Evolutionary conservation across 208 protist genomes (phyloP).

Genomic region (Wallacemonas sp.): DNA sequence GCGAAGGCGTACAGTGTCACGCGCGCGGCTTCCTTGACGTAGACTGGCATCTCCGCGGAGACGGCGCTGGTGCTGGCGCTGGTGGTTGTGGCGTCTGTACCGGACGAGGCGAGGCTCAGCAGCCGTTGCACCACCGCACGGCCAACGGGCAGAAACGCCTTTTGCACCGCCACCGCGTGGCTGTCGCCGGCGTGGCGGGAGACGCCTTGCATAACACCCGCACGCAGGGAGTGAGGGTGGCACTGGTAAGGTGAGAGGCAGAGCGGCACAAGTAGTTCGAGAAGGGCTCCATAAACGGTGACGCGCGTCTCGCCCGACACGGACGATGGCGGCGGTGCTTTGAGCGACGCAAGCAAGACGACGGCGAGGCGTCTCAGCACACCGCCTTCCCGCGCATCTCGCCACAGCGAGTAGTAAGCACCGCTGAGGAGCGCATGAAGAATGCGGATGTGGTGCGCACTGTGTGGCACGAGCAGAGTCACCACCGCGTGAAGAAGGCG

Average conservation of each 20-base stretch:
- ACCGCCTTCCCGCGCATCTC: constrained; percentile 29
- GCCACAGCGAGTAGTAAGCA: constrained; percentile 46
- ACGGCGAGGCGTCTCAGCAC: constrained; percentile 22
- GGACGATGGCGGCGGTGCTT: background rate
- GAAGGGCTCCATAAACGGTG: constrained; percentile 27
- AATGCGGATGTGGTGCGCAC: constrained; percentile 45
- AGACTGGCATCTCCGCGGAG: background rate
- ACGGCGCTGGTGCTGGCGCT: background rate
- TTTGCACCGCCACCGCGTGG: constrained; percentile 22
- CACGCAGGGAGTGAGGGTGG: background rate
- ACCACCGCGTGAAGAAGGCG: constrained; percentile 55
- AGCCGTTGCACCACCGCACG: constrained; percentile 24
- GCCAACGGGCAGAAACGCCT: constrained; percentile 33
- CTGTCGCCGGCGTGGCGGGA: constrained; percentile 9
- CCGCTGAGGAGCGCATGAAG: constrained; percentile 34
- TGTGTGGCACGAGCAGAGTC: constrained; percentile 19
- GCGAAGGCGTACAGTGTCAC: constrained; percentile 67
- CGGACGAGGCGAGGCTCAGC: background rate
- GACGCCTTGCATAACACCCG: constrained; percentile 3
- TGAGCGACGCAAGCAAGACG: constrained; percentile 16
- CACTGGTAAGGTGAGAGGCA: constrained; percentile 46
- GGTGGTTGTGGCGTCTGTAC: background rate
- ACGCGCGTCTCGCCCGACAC: constrained; percentile 10
- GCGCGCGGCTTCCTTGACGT: constrained; percentile 12
- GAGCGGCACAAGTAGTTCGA: constrained; percentile 62